Base-by-base conservation (phyloP, 805 yeast genomes). In the Schwanniomyces sp. region DNA sequence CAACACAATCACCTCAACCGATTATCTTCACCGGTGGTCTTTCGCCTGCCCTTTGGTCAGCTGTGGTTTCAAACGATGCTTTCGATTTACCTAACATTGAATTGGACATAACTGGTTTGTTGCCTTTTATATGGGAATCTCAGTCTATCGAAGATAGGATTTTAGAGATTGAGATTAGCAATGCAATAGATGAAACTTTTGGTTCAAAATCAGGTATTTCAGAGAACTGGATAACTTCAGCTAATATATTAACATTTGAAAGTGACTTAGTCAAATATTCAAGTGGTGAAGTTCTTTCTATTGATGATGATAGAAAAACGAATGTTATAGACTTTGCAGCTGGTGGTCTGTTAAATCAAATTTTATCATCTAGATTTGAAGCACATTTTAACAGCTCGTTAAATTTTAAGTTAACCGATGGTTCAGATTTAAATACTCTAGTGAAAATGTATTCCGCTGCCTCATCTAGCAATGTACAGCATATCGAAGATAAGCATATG, bases 1-100 rank as follows among this genome's bases (percentile, higher is more conserved):
- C 85, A 2, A 69, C 82, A 3, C 78, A 78, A 26, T 70, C 82
- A 24, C 95, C 96, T 2, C 81, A 79, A 53, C 91, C 92, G 1
- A 80, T 84, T 7, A 77, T 90, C 12, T 90, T 76, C 67, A 82
- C 96, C 1, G 96, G 96, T 6, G 96, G 96, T 2, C 67, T 84
- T 29, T 79, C 91, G 1, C 96, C 96, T 1, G 75, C 85, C 4
- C 67, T 89, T 41, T 90, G 96, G 96, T 75, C 78, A 43, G 89
- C 95, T 3, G 80, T 87, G 51, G 96, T 89, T 6, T 84, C 88
- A 2, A 75, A 79, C 16, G 78, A 82, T 49, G 85, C 96, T 0
- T 88, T 83, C 66, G 95, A 90, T 61, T 69, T 89, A 27, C 82
- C 81, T 14, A 76, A 85, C n/a, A 72, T 85, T 53, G 84, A 82